Base-by-base conservation (phyloP, 1,284 basidiomycete genomes). In the Trichosporon asahii region DNA sequence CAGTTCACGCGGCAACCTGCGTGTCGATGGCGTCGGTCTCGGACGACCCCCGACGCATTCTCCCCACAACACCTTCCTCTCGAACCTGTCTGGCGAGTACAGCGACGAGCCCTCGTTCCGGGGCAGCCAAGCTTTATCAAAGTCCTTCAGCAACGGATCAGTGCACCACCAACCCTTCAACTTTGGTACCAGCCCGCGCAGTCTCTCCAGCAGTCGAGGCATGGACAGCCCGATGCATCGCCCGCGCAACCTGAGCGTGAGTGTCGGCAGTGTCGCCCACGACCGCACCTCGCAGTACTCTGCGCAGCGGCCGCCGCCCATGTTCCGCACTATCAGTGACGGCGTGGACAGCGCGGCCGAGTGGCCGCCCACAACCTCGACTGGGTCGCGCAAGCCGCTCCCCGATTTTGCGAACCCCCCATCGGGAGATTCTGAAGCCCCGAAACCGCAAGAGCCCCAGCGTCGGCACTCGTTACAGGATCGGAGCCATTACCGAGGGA, bases 311-410 rank as follows among this genome's bases (percentile, higher is more conserved):
- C 27, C 15, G 15, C 27, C 57, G 15, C 57, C 75, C 3, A 77
- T 80, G 77, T 44, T 77, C 8, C 66, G 80, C 7, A 78, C 78
- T 1, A 69, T 70, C 5, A 80, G 79, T 66, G 79, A 81, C 71
- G 79, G 79, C 63, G 78, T 79, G 29, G 80, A 79, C 0, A 72
- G 69, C 11, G 79, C 76, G 1, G 67, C 72, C 65, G 79, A 82
- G 72, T 82, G 79, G 79, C 75, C 44, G 61, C 49, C 3, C 25
- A 29, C 44, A 14, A 25, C 46, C 14, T 57, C 33, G 15, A 23
- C 23, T 2, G 35, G 27, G n/a, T 11, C 35, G 11, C n/a, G 23
- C 14, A 46, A 31, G 25, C 40, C 44, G 23, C 18, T 31, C 18
- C 64, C 44, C 23, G 33, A 31, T 18, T 61, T 61, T 27, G 15